Conservation (phyloP, 2,329 filamentous ascomycete genomes). For the Ophiostoma pallidulum region DNA sequence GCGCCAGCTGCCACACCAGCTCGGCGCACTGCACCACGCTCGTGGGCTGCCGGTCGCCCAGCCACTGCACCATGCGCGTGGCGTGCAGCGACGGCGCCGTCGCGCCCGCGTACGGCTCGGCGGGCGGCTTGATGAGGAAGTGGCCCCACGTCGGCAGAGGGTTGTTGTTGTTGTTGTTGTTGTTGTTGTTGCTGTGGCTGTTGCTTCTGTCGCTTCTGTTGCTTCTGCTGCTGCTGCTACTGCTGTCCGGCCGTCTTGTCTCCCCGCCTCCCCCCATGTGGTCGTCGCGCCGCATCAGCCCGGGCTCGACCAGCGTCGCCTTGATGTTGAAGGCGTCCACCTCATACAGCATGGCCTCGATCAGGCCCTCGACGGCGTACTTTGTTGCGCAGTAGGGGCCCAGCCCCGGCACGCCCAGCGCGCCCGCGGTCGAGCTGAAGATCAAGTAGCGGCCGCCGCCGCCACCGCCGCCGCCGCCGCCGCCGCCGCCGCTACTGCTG, state of each 20-base stretch:
- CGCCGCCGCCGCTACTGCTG: background rate
- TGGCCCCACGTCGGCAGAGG: slow-evolving; percentile 78
- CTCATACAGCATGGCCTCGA: slow-evolving; percentile 96
- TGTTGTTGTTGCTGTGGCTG: no score
- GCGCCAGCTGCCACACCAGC: slow-evolving; percentile 86
- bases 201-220: slow-evolving; percentile 30
- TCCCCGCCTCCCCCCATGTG: background rate
- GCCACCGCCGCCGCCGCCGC: background rate
- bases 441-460: slow-evolving; percentile 77
- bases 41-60: slow-evolving; percentile 84
- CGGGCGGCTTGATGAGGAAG: slow-evolving; percentile 80
- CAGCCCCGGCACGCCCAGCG: slow-evolving; percentile 84
- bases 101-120: slow-evolving; percentile 66
- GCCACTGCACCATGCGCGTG: slow-evolving; percentile 85
- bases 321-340: slow-evolving; percentile 87
- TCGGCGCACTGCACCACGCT: slow-evolving; percentile 90
- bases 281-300: slow-evolving; percentile 79
- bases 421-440: slow-evolving; percentile 86
- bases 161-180: no score
- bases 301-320: slow-evolving; percentile 85
- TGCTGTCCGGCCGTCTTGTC: no score
- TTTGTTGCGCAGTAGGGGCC: slow-evolving; percentile 96
- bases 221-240: background rate
- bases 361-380: slow-evolving; percentile 89
- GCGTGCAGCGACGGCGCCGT: slow-evolving; percentile 83